Percentiles rank a stretch among this genome's conserved stretches.
Evolutionary conservation across 208 protist genomes (phyloP).

Genomic region (Trypanosoma mega): DNA sequence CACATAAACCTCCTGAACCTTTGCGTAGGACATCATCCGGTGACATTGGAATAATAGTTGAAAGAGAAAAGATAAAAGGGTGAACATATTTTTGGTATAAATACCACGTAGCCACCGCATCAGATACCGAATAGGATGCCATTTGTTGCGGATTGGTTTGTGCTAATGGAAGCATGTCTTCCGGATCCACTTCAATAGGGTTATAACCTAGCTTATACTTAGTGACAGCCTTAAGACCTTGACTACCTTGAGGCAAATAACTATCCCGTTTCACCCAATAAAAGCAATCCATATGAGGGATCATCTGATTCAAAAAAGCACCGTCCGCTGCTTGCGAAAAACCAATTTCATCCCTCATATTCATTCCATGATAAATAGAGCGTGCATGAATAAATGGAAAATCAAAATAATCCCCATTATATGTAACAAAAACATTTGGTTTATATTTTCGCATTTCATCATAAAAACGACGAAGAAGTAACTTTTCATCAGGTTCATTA

Average conservation of each 20-base stretch:
- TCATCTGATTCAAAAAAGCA: constrained; percentile 93
- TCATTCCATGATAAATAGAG: constrained; percentile 79
- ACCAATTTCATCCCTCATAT: constrained; percentile 87
- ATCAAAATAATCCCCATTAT: constrained; percentile 99
- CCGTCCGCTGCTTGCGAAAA: constrained; percentile 81
- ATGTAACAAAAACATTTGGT: constrained; percentile 99
- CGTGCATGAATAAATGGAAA: constrained; percentile 99
- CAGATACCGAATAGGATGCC: constrained; percentile 99
- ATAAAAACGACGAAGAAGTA: constrained; percentile 95
- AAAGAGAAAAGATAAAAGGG: constrained; percentile 99
- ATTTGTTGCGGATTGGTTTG: constrained; percentile 94
- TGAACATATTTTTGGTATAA: constrained; percentile 99
- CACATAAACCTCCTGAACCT: constrained; percentile 99
- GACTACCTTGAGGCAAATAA: constrained; percentile 98
- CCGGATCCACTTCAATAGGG: constrained; percentile 99
- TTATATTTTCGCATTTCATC: constrained; percentile 95
- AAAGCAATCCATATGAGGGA: constrained; percentile 98
- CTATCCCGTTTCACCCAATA: constrained; percentile 99
- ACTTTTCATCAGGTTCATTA: constrained; percentile 95
- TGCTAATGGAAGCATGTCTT: constrained; percentile 99
- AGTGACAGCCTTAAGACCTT: constrained; percentile 97
- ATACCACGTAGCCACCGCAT: constrained; percentile 99
- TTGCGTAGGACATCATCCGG: constrained; percentile 99
- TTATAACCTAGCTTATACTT: constrained; percentile 99
- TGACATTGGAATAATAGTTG: constrained; percentile 99